phyloP scores from a whole-genome alignment of 441 rosid genomes.

The Adansonia madagascariensis region DNA sequence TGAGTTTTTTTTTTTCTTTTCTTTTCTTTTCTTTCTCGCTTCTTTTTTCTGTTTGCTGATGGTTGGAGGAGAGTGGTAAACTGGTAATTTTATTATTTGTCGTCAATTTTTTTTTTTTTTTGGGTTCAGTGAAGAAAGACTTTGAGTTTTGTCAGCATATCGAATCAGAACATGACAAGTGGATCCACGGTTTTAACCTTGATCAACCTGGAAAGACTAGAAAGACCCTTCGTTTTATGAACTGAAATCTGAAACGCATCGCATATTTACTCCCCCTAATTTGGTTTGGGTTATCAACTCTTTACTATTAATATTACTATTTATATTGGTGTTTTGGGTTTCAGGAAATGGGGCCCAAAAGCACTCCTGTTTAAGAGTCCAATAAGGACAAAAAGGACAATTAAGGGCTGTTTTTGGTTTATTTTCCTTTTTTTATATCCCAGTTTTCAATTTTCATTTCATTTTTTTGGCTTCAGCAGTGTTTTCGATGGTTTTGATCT shows the following conservation, averaged over 20 bases:
- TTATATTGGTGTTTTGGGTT: neutral
- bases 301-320: no score
- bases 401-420: no score
- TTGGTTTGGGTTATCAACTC: neutral
- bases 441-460: no score
- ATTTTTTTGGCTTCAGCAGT: no score
- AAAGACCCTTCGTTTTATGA: neutral
- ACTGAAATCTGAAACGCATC: neutral
- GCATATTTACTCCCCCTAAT: neutral
- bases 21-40: neutral
- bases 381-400: no score
- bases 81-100: neutral
- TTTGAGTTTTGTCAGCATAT: neutral
- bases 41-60: neutral
- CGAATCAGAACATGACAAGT: neutral
- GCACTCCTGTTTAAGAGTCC: neutral
- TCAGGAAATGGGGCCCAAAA: neutral
- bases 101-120: neutral
- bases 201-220: neutral
- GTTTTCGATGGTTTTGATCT: no score
- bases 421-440: no score
- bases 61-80: neutral
- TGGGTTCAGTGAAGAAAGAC: neutral
- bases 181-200: neutral
- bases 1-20: neutral